phyloP scores from a whole-genome alignment of 805 yeast genomes.

The Starmerella vaccinii region DNA sequence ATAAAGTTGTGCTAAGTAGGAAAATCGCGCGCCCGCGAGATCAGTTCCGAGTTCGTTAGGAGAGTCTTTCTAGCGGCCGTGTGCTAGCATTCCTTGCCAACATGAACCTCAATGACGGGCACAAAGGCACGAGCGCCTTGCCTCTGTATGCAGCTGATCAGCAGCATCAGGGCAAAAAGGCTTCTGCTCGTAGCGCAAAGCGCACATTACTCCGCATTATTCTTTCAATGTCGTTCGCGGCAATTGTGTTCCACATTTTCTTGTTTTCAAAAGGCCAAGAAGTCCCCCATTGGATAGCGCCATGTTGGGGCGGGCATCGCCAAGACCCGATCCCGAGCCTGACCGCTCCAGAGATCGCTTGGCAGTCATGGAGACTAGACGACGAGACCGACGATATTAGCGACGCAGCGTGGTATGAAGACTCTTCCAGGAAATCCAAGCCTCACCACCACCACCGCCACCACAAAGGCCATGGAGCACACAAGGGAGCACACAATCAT shows the following conservation, averaged over 20 bases:
- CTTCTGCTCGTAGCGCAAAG: not conserved
- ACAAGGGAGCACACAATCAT: not conserved
- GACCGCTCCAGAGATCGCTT: not conserved
- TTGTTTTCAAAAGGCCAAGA: not conserved
- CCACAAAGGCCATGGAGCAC: not conserved
- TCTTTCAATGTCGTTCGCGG: not conserved
- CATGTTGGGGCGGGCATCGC: not conserved
- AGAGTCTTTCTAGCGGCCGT: not conserved
- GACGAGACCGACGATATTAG: not conserved
- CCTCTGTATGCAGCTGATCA: not conserved
- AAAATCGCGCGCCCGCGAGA: too few relatives aligned
- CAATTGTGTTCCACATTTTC: not conserved
- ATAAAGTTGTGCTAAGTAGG: not conserved
- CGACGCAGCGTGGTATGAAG: not conserved
- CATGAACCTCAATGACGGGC: not conserved
- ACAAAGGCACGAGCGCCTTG: not conserved
- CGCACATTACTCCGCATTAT: too few relatives aligned
- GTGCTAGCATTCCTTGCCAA: not conserved
- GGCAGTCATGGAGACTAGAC: not conserved
- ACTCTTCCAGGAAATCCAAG: too few relatives aligned
- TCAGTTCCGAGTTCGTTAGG: too few relatives aligned
- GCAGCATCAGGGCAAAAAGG: not conserved
- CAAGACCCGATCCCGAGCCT: not conserved
- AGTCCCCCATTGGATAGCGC: not conserved
- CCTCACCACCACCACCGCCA: constrained; percentile 3